A percentile compares a stretch with the other conserved stretches of the same genome.
Conservation (phyloP, 2,329 filamentous ascomycete species). For the Elsinoe perseae region DNA sequence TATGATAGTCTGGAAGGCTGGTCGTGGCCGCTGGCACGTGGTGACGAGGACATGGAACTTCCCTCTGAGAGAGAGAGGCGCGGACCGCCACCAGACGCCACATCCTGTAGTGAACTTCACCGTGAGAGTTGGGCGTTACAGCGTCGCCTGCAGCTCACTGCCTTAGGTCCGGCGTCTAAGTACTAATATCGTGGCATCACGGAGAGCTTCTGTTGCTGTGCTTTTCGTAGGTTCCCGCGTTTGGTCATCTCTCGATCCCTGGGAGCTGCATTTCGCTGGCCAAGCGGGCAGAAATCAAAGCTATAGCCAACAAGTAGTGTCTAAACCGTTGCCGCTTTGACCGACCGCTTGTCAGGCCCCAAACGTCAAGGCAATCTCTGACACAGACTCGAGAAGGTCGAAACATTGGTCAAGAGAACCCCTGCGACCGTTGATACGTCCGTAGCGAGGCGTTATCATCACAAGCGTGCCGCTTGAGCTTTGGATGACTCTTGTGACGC, state of each 20-base stretch:
- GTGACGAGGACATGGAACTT: not conserved
- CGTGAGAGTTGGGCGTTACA: not conserved
- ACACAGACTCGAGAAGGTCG: not conserved
- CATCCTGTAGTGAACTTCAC: not conserved
- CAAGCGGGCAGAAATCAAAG: not conserved
- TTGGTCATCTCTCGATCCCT: not conserved
- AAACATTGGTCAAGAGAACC: not conserved
- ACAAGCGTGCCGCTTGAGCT: not conserved
- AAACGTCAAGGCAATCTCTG: not conserved
- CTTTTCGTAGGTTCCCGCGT: not conserved
- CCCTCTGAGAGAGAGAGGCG: not conserved
- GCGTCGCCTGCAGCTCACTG: not conserved
- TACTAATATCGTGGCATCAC: not conserved
- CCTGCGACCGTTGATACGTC: not conserved
- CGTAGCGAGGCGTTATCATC: not conserved
- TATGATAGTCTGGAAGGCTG: not conserved
- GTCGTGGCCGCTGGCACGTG: not conserved
- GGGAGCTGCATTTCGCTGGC: not conserved
- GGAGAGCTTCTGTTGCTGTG: not conserved
- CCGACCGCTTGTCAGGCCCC: not conserved
- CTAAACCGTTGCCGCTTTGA: not conserved
- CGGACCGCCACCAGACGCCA: not conserved
- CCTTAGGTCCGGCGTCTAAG: too few relatives aligned
- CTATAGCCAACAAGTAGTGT: not conserved
- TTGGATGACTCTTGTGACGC: not conserved